These are phyloP conservation scores for Lepidium africanum DNA, from an alignment of 345 rosid genomes.

Conservation along the genomic window DNA sequence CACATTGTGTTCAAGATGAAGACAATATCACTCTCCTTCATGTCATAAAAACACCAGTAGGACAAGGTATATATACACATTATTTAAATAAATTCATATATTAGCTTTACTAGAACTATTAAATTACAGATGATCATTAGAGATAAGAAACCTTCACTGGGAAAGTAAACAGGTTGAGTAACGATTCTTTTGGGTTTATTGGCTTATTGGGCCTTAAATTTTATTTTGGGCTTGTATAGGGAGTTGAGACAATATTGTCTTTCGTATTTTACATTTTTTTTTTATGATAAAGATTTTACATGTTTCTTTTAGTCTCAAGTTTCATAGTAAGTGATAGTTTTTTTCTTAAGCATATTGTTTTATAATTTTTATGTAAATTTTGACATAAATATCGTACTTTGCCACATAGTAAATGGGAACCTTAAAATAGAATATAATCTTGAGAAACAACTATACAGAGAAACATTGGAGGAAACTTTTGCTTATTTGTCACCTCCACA, in stretches of 20 bases:
- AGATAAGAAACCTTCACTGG: not conserved
- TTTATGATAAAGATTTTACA: no score
- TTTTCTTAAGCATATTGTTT: not conserved
- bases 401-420: no score
- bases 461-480: no score
- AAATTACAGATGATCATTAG: not conserved
- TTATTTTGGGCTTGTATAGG: not conserved
- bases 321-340: not conserved
- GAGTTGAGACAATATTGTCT: not conserved
- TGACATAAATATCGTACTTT: not conserved
- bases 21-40: constrained; percentile 67
- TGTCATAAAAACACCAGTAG: constrained; percentile 39
- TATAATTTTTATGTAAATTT: not conserved
- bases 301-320: not conserved
- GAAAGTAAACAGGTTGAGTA: not conserved
- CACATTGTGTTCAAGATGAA: constrained; percentile 78
- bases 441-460: no score
- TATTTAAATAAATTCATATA: not conserved
- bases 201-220: not conserved
- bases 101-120: not conserved
- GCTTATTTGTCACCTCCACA: no score
- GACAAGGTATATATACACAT: constrained; percentile 30
- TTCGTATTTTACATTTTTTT: not conserved
- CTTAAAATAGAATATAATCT: no score
- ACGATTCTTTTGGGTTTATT: not conserved